Base-by-base conservation (phyloP, 2,329 filamentous ascomycete genomes). In the Tolypocladium cylindrosporum region DNA sequence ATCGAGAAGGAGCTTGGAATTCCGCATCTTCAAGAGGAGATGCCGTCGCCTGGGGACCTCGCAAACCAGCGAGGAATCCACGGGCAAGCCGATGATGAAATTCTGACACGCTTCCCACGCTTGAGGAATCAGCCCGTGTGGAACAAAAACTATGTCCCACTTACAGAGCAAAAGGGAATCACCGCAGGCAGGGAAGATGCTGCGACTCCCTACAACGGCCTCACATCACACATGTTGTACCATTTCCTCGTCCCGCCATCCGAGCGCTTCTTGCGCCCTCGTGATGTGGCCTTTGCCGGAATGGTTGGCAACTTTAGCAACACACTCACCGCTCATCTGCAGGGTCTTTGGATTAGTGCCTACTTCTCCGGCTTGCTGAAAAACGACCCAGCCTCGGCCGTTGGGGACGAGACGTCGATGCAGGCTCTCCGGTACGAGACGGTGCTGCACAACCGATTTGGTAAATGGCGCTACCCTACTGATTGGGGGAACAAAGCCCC, bases 361-460 rank as follows among this genome's bases (percentile, higher is more conserved):
- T 90, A 84, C 66, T 80, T 92, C 55, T 64, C 68, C 3, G 65
- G 65, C 31, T 63, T 65, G 51, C 59, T 71, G 11, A 55, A 59
- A 9, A 63, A 62, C 2, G 61, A 70, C 9, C 62, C 68, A 0
- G 59, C 59, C 4, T 58, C 60, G 0, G 63, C 61, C 4, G 40
- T 59, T 1, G 55, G 53, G 13, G 58, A 63, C 10, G 43, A 56
- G 4, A 61, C 61, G 16, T 74, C 77, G 10, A 64, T 85, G 13
- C 70, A 73, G 4, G 60, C 67, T 53, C 62, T 82, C 21, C 73
- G 70, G 56, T 77, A 78, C 61, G 79, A 87, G 63, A 83, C 86
- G 0, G 79, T 85, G 31, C 72, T 91, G 53, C 78, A 87, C 66
- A 84, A 80, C 24, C 82, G 87, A 42, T 93, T 87, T 67, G 86